Evolutionary conservation across 345 rosid genomes (phyloP), one percentile per base, ranked within the genome.

Genomic region (Litchi chinensis): DNA sequence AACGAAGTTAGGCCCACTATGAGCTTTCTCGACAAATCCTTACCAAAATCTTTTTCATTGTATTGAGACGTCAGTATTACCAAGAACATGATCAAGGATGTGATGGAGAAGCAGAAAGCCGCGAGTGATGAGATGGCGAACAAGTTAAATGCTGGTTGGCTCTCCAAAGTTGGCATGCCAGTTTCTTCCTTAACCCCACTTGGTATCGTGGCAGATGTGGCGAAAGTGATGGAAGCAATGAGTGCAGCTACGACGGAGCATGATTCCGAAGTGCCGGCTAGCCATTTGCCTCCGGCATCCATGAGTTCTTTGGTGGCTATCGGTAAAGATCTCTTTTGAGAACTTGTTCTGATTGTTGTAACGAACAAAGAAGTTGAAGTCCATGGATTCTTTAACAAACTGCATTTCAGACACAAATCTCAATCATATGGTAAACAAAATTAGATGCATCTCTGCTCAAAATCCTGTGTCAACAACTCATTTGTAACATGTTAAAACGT

Each of bases 171-270:
- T 2, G 88, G 88, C 32, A 1, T 68, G 37, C 88, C 87, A 6
- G 37, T 83, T 0, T 54, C 69, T 7, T 78, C 69, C 8, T 57
- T 64, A 37, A 70, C 43, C 2, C 88, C 87, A 0, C 90, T 87
- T 0, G 90, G 88, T 3, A 89, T 82, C n/a, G 84, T 60, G n/a
- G 88, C 18, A 19, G 90, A 81, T 32, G 92, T 77, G 48, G 90
- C 86, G 10, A 89, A 89, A 44, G 90, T 90, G 18, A 87, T 90
- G 0, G 90, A 83, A 52, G 90, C 88, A 5, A 87, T 84, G 77
- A 89, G 84, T 18, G 88, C 88, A 0, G 89, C 90, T 76, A 89
- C 89, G 2, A 87, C 87, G 0, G 90, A 87, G 77, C 90, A 89
- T 6, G 90, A 84, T 18, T 86, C 75, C 0, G 92, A 87, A 4